phyloP scores from a whole-genome alignment of 257 asterid species.

The Salvia rosmarinus region DNA sequence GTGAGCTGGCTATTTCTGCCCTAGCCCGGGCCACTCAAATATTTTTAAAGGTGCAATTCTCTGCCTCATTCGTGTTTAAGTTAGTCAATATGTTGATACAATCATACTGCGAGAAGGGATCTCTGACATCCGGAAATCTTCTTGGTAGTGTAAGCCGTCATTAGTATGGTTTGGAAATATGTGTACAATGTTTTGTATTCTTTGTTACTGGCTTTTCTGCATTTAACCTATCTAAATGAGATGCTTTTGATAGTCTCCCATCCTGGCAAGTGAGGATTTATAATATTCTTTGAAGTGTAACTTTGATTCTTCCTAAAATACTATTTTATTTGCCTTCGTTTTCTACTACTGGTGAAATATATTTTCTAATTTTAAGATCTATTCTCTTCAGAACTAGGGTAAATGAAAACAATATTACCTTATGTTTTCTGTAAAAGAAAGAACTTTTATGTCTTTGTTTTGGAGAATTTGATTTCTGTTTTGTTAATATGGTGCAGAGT shows the following conservation, averaged over 20 bases:
- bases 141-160: conserved; percentile 4
- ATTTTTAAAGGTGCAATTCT: conserved; percentile 66
- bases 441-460: conserved; percentile 1
- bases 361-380: conserved; percentile 2
- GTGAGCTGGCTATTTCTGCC: conserved; percentile 73
- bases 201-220: not conserved
- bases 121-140: not conserved
- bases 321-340: conserved; percentile 12
- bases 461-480: conserved; percentile 31
- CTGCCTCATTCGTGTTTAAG: conserved; percentile 15
- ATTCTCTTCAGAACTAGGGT: too few relatives aligned
- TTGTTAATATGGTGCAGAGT: conserved; percentile 50
- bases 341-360: not conserved
- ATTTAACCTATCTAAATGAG: not conserved
- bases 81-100: conserved; percentile 15
- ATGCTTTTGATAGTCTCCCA: not conserved
- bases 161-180: not conserved
- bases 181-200: conserved; percentile 5
- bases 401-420: too few relatives aligned
- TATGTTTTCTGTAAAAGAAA: not conserved
- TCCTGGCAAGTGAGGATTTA: not conserved
- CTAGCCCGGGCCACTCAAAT: conserved; percentile 75
- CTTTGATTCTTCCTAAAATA: not conserved
- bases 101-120: not conserved
- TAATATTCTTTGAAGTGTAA: conserved; percentile 15